phyloP scores from a whole-genome alignment of 768 basidiomycete genomes.

The Amanita polypyramis region DNA sequence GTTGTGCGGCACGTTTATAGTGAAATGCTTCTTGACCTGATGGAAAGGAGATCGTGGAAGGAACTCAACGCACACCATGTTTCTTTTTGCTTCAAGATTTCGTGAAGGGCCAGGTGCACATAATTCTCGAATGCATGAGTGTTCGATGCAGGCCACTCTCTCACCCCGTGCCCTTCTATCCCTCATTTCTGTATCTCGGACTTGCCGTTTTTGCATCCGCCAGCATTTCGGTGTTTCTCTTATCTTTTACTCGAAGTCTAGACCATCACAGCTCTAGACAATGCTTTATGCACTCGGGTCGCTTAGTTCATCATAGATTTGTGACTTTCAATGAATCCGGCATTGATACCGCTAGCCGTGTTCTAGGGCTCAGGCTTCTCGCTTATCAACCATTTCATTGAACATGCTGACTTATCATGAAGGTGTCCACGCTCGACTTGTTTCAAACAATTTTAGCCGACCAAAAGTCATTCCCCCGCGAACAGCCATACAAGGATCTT shows the following conservation, averaged over 20 bases:
- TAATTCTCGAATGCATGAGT: not conserved
- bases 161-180: not conserved
- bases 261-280: not conserved
- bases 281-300: not conserved
- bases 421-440: conserved; percentile 85
- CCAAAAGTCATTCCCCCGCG: conserved; percentile 67
- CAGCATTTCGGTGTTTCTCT: not conserved
- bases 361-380: not conserved
- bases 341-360: not conserved
- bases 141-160: conserved; percentile 2
- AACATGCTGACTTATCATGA: conserved; percentile 5
- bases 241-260: conserved; percentile 7
- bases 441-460: conserved; percentile 84
- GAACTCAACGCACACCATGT: not conserved
- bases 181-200: not conserved
- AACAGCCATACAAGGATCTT: conserved; percentile 76
- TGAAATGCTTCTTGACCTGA: not conserved
- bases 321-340: not conserved
- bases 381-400: conserved; percentile 9
- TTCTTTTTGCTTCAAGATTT: not conserved
- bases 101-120: not conserved
- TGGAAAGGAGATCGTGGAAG: not conserved
- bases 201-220: conserved; percentile 5
- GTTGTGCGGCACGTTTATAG: conserved; percentile 4
- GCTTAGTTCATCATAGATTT: not conserved